A percentile compares a stretch with the other conserved stretches of the same genome.
Conservation (phyloP, 495 filamentous ascomycete genomes). For the Aspergillus ostianus region DNA sequence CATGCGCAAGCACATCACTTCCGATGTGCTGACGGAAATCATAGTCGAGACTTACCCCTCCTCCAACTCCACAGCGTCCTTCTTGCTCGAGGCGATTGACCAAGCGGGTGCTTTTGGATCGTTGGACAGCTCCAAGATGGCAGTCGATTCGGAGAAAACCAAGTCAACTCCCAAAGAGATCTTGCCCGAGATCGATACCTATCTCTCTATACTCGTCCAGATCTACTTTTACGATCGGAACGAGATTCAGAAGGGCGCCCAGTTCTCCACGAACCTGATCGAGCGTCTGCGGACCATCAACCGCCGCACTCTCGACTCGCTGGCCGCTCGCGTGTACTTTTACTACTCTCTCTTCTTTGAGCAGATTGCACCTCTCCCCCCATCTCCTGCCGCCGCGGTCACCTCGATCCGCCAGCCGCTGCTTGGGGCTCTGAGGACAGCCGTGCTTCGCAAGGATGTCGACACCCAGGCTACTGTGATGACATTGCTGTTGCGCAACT, state of each 20-base stretch:
- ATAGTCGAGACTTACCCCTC: constrained; percentile 75
- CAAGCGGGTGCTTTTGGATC: constrained; percentile 58
- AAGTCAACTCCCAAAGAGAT: constrained; percentile 58
- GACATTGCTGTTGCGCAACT: constrained; percentile 91
- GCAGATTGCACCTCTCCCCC: constrained; percentile 79
- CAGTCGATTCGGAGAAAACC: constrained; percentile 64
- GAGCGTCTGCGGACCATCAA: constrained; percentile 85
- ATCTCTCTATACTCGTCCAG: constrained; percentile 84
- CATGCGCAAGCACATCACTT: constrained; percentile 83
- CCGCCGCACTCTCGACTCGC: constrained; percentile 88
- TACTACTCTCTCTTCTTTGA: constrained; percentile 95
- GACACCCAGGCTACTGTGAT: constrained; percentile 96
- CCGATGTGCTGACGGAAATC: constrained; percentile 75
- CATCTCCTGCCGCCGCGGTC: constrained; percentile 79
- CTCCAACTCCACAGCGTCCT: constrained; percentile 62
- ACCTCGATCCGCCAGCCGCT: constrained; percentile 83
- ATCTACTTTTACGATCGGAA: constrained; percentile 86
- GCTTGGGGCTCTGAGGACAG: constrained; percentile 84
- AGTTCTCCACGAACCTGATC: constrained; percentile 78
- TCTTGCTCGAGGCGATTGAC: constrained; percentile 66
- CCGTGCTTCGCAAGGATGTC: constrained; percentile 90
- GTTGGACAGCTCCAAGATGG: constrained; percentile 62
- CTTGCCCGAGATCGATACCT: constrained; percentile 88
- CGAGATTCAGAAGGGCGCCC: constrained; percentile 70
- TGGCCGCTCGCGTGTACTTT: constrained; percentile 95